phyloP scores from a whole-genome alignment of 768 basidiomycete species.

The Lentinula edodes region DNA sequence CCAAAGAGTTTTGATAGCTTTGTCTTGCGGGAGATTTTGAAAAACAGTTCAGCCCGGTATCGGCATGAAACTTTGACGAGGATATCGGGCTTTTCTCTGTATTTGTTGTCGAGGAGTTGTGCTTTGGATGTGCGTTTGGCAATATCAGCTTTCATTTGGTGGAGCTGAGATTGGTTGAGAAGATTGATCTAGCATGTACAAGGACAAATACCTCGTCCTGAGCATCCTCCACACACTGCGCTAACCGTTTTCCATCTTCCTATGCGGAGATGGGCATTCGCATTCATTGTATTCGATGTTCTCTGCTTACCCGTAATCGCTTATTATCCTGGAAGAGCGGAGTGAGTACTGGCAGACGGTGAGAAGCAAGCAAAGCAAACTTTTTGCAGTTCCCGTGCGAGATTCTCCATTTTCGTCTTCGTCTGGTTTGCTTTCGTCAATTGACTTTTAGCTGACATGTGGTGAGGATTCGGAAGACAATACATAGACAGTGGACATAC shows the following conservation, averaged over 20 bases:
- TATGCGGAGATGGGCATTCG: slow-evolving; percentile 26
- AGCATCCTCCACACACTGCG: slow-evolving; percentile 78
- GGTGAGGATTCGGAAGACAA: slow-evolving; percentile 7
- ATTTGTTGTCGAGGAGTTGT: slow-evolving; percentile 74
- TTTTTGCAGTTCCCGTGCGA: slow-evolving; percentile 87
- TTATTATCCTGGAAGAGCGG: slow-evolving; percentile 69
- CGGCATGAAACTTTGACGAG: slow-evolving; percentile 86
- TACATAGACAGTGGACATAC: slow-evolving; percentile 31
- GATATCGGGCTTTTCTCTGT: slow-evolving; percentile 83
- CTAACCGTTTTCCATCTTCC: slow-evolving; percentile 83
- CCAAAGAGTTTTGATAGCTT: slow-evolving; percentile 79
- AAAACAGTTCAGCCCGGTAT: slow-evolving; percentile 86
- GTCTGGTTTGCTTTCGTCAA: slow-evolving; percentile 85
- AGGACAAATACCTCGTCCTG: slow-evolving; percentile 66
- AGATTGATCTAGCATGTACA: slow-evolving; percentile 1
- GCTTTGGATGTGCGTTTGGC: slow-evolving; percentile 76
- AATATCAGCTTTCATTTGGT: slow-evolving; percentile 79
- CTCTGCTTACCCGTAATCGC: slow-evolving; percentile 64
- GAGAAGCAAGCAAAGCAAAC: slow-evolving; percentile 29
- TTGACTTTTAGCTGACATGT: slow-evolving; percentile 65
- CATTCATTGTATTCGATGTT: neutral
- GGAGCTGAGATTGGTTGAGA: slow-evolving; percentile 38
- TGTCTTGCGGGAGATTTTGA: slow-evolving; percentile 89
- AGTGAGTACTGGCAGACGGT: neutral
- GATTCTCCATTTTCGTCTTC: slow-evolving; percentile 85